Percentiles rank a stretch among this genome's conserved stretches.
Evolutionary conservation across 176 grass and related monocot genomes (phyloP).

Genomic region (Melocanna baccifera): DNA sequence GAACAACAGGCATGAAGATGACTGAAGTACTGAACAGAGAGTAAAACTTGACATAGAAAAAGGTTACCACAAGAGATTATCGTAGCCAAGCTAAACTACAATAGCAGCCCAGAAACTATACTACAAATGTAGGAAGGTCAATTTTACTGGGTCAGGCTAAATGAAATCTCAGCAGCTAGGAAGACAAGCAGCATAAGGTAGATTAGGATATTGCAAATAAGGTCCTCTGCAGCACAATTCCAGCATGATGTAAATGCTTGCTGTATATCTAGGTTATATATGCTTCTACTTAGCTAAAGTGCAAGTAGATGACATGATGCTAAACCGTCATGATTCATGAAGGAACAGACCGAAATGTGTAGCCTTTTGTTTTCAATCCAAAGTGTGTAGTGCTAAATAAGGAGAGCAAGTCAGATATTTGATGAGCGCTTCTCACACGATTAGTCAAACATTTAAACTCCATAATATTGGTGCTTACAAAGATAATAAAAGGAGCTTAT

Average conservation of each 20-base stretch:
- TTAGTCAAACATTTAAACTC: not conserved
- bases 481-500: not conserved
- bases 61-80: not conserved
- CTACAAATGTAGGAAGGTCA: not conserved
- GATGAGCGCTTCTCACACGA: not conserved
- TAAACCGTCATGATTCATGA: not conserved
- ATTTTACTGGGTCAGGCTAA: not conserved
- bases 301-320: not conserved
- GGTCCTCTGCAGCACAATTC: not conserved
- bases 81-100: not conserved
- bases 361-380: not conserved
- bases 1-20: not conserved
- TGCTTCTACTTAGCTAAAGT: not conserved
- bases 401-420: not conserved
- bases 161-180: not conserved
- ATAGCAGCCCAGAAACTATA: not conserved
- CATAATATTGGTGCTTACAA: not conserved
- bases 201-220: not conserved
- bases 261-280: not conserved
- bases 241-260: not conserved
- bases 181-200: not conserved
- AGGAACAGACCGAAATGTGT: not conserved
- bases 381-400: not conserved
- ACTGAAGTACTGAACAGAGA: not conserved
- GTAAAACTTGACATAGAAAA: not conserved